Evolutionary conservation across 2,329 filamentous ascomycete genomes (phyloP), one percentile per base, ranked within the genome.

Genomic region (Phoma sp.): DNA sequence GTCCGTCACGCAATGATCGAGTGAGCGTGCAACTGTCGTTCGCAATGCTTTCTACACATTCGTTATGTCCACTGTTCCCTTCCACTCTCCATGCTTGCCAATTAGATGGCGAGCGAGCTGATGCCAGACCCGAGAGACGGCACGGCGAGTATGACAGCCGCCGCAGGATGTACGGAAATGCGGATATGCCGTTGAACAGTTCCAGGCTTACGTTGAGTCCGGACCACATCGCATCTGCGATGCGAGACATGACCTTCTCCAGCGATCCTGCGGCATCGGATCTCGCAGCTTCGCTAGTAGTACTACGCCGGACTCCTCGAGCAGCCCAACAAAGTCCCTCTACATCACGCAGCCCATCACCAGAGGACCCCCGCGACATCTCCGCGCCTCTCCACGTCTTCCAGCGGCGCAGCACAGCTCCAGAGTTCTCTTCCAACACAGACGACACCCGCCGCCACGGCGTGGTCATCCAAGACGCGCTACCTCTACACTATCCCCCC

Each of bases 381-480:
- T 11, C 7, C 4, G 11, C 6, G n/a, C 29, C 3, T 7, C 32
- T 1, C n/a, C 45, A 2, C 32, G 36, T 22, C 43, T 7, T 5
- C 39, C 24, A 18, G 22, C 13, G 23, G 38, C 22, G 44, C 27
- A 18, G 39, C 33, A 39, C 38, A 25, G 25, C 6, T 4, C 5
- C 37, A 39, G 37, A 9, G 7, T 5, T 7, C 11, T 13, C 4
- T 23, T 27, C n/a, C 5, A 9, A 7, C 8, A 11, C 39, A 18
- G 14, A 22, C 13, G 52, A 55, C 41, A 55, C 52, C 4, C 52
- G 52, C 2, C 52, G 52, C 13, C 46, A 55, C 14, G 52, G 46
- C 36, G 38, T 55, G 23, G 13, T 49, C 13, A 8, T 55, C 10
- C 9, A 27, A 4, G 40, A 35, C 22, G 4, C 22, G 37, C 36